phyloP scores from a whole-genome alignment of 129 eudicot species.

The Lactuca sativa region DNA sequence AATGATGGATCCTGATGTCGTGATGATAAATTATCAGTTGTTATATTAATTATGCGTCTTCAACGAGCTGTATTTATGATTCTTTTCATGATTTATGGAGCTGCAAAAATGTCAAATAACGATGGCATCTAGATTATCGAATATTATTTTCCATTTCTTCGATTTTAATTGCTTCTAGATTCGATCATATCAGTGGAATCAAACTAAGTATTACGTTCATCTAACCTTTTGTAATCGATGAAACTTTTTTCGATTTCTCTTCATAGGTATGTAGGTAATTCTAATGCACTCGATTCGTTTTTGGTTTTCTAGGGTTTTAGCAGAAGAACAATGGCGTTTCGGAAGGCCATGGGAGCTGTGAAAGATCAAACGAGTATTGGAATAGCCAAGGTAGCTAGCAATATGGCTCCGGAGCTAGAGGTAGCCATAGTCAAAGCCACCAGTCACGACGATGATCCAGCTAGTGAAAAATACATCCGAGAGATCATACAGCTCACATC shows the following conservation, averaged over 20 bases:
- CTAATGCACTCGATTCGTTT: neutral
- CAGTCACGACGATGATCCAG: slow-evolving; percentile 38
- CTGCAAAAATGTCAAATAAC: neutral
- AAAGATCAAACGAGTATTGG: slow-evolving; percentile 41
- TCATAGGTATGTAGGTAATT: neutral
- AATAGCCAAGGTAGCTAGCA: slow-evolving; percentile 38
- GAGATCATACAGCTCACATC: slow-evolving; percentile 34
- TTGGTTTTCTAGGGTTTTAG: slow-evolving; percentile 7
- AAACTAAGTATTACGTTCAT: neutral
- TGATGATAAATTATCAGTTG: neutral
- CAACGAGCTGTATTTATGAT: slow-evolving; percentile 8
- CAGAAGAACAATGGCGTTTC: slow-evolving; percentile 34
- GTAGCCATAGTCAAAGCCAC: slow-evolving; percentile 38
- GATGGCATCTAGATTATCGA: neutral
- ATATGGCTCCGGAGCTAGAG: slow-evolving; percentile 54
- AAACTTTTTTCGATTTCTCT: neutral
- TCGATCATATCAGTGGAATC: neutral
- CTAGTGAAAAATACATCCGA: slow-evolving; percentile 34
- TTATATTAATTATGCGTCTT: neutral
- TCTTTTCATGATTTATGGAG: neutral
- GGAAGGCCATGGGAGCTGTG: slow-evolving; percentile 80
- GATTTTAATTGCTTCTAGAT: neutral
- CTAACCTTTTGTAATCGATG: neutral
- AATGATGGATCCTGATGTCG: slow-evolving; percentile 3
- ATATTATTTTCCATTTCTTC: neutral